Evolutionary conservation across 2,329 filamentous ascomycete species (phyloP).

Genomic region (Hymenoscyphus salicellus): DNA sequence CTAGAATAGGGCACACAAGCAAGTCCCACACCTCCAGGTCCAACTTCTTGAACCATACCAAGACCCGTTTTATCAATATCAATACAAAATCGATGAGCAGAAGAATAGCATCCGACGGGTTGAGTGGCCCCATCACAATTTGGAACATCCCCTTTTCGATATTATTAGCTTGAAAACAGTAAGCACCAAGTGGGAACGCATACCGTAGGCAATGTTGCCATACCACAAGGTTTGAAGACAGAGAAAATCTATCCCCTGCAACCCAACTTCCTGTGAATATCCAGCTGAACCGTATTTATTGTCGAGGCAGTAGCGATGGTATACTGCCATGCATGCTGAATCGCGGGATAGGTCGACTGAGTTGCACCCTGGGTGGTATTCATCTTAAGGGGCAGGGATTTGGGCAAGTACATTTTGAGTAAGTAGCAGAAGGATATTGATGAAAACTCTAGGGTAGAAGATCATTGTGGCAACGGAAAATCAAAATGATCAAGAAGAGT

Average conservation of each 20-base stretch:
- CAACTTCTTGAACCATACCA: neutral
- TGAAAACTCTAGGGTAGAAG: neutral
- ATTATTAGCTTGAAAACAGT: neutral
- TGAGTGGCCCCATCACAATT: neutral
- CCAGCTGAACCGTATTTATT: neutral
- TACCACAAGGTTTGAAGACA: neutral
- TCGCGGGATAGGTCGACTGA: neutral
- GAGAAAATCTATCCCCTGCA: neutral
- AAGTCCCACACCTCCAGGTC: neutral
- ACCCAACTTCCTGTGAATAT: neutral
- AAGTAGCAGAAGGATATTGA: neutral
- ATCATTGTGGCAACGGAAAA: neutral
- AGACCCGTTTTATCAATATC: neutral
- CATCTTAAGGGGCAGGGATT: neutral
- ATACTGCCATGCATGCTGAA: neutral
- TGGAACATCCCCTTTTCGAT: neutral
- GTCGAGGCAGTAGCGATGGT: neutral
- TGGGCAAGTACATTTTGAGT: neutral
- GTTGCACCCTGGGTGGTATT: neutral
- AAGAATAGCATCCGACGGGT: neutral
- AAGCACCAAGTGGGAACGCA: neutral
- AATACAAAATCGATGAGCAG: neutral
- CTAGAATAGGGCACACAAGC: neutral
- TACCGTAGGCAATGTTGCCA: neutral
- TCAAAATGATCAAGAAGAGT: too few species aligned